phyloP scores from a whole-genome alignment of 2,329 filamentous ascomycete genomes.

The Aspergillus terreus region DNA sequence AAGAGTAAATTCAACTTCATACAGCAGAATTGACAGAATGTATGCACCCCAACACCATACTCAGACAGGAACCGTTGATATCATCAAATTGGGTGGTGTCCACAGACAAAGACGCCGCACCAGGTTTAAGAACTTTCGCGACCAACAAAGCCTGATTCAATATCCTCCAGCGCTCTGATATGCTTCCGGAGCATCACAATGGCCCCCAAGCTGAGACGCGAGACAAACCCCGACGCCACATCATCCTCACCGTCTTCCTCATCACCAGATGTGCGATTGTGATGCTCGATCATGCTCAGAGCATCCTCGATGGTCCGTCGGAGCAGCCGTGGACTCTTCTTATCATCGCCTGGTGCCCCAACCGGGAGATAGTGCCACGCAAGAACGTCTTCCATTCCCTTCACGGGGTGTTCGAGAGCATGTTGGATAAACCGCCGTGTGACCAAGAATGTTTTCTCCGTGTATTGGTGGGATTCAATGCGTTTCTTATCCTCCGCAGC shows the following conservation, averaged over 20 bases:
- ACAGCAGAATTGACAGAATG: too few relatives aligned
- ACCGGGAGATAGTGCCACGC: slow-evolving; percentile 47
- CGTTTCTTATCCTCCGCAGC: slow-evolving; percentile 44
- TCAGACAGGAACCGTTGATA: not conserved
- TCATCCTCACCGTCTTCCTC: slow-evolving; percentile 9
- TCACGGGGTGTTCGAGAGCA: slow-evolving; percentile 40
- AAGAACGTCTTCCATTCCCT: slow-evolving; percentile 51
- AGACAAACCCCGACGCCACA: slow-evolving; percentile 25
- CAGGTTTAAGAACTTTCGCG: not conserved
- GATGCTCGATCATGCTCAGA: slow-evolving; percentile 23
- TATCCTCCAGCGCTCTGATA: slow-evolving; percentile 22
- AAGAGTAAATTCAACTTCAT: too few relatives aligned
- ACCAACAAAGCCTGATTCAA: slow-evolving; percentile 10
- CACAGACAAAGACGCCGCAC: too few relatives aligned
- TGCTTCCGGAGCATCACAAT: slow-evolving; percentile 29
- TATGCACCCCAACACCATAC: too few relatives aligned
- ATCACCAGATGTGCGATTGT: slow-evolving; percentile 18
- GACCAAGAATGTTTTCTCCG: slow-evolving; percentile 53
- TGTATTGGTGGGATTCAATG: slow-evolving; percentile 49
- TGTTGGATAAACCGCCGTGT: slow-evolving; percentile 50
- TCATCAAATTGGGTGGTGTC: too few relatives aligned
- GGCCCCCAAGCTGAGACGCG: slow-evolving; percentile 30
- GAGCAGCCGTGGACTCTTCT: slow-evolving; percentile 19
- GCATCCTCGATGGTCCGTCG: slow-evolving; percentile 23
- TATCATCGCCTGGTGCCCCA: not conserved